Evolutionary conservation across 805 yeast genomes (phyloP).

Genomic region (Ascoidea rubescens): DNA sequence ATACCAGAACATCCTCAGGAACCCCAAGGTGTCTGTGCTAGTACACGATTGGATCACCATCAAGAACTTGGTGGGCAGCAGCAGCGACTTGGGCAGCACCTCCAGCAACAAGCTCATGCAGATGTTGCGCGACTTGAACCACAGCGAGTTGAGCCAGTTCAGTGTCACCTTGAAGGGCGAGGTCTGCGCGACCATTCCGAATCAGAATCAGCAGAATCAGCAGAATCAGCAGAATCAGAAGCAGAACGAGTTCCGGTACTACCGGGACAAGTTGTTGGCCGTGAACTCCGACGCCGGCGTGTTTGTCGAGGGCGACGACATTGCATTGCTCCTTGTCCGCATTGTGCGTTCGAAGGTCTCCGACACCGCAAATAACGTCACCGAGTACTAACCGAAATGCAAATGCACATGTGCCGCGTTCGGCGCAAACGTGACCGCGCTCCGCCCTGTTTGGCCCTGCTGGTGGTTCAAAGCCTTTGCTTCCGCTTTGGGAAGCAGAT

Average conservation of each 20-base stretch:
- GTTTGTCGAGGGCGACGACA: constrained; percentile 51
- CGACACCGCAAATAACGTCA: constrained; percentile 55
- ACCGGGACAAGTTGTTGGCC: constrained; percentile 46
- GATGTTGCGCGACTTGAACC: constrained; percentile 63
- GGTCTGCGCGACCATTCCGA: constrained; percentile 38
- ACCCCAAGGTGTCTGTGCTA: constrained; percentile 69
- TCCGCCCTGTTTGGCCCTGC: too few species aligned
- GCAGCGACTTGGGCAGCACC: constrained; percentile 5
- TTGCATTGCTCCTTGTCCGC: constrained; percentile 51
- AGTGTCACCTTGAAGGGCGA: constrained; percentile 73
- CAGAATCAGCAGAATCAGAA: constrained; percentile 29
- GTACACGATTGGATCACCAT: constrained; percentile 87
- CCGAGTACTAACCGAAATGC: constrained; percentile 12
- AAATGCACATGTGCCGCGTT: neutral
- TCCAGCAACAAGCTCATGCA: constrained; percentile 34
- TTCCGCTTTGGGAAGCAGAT: too few species aligned
- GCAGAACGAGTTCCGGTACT: constrained; percentile 38
- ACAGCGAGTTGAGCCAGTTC: constrained; percentile 61
- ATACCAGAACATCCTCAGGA: constrained; percentile 49
- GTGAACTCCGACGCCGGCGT: constrained; percentile 45
- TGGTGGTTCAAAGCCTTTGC: too few species aligned
- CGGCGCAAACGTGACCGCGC: too few species aligned
- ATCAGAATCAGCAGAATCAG: constrained; percentile 29
- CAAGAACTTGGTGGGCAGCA: constrained; percentile 21
- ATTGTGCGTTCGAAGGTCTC: constrained; percentile 64